Evolutionary conservation across 208 protist species (phyloP).

Genomic region (Wallacemonas rigidus): DNA sequence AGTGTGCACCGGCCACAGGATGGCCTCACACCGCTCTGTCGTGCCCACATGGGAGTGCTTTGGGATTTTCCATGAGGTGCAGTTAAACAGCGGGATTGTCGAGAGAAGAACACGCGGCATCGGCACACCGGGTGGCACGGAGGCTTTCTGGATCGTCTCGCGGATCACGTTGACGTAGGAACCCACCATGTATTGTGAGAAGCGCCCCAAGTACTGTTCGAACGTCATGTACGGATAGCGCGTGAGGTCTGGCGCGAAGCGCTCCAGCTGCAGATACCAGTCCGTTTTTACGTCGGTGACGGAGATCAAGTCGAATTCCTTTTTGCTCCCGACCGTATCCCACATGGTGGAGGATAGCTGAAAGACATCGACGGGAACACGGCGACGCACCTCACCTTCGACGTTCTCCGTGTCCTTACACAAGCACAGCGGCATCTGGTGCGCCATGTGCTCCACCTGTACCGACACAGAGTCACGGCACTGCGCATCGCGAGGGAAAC

Average conservation of each 20-base stretch:
- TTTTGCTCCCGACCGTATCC: neutral
- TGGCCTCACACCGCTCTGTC: neutral
- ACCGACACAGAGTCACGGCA: neutral
- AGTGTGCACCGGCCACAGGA: neutral
- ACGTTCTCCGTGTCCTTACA: neutral
- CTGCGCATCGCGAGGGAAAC: neutral
- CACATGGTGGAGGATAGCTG: neutral
- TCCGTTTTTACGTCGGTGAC: neutral
- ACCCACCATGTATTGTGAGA: neutral
- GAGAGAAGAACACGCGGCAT: constrained; percentile 6
- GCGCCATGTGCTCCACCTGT: neutral
- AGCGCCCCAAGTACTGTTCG: neutral
- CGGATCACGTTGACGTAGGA: neutral
- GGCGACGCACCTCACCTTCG: neutral
- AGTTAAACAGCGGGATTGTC: neutral
- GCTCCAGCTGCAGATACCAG: neutral
- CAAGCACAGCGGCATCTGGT: constrained; percentile 1
- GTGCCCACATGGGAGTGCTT: neutral
- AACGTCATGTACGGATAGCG: constrained; percentile 9
- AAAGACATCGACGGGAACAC: neutral
- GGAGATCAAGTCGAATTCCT: neutral
- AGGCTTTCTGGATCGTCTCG: neutral
- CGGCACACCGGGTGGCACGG: neutral
- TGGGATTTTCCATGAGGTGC: neutral
- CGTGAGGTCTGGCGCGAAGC: neutral